Base-by-base conservation (phyloP, 768 basidiomycete species). In the Clitopilus passeckerianus region DNA sequence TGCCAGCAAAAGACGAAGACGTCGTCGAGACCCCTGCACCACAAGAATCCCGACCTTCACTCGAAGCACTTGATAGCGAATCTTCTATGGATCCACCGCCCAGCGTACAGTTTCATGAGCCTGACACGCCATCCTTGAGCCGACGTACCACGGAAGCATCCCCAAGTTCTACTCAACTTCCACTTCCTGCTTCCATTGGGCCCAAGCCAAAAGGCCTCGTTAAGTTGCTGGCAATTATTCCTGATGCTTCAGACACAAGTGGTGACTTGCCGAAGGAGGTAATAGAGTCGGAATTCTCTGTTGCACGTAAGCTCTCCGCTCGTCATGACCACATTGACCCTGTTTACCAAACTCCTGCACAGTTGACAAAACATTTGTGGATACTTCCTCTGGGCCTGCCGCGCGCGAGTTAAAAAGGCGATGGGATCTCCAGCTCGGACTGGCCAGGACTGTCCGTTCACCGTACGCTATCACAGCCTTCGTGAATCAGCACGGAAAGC, bases 381-480 rank as follows among this genome's bases (percentile, higher is more conserved):
- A 94, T 67, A 93, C 90, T 1, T 83, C 90, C 5, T 90, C 87
- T 56, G 90, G 86, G 1, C 77, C 80, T 14, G 90, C 87, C 27
- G 91, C 91, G 12, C 83, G 84, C 41, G 89, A 90, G 64, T 76
- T 93, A 57, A 94, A 93, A 79, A 79, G 80, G 65, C 79, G 82
- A 24, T 90, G 88, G 66, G 92, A 94, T 69, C 82, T 20, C 10
- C 74, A 80, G 44, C 70, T 85, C 34, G 87, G 90, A 12, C 88
- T 93, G 30, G 80, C 83, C 15, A 79, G 81, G 65, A 77, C 84
- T 60, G 77, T 86, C 10, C 84, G 87, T 30, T 92, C 90, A 12
- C 91, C 91, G 2, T 93, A 87, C 68, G 85, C 85, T 37, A 90
- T 91, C 65, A 92, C 90, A n/a, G 86, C 86, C 7, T 86, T 90